A percentile compares a stretch with the other conserved stretches of the same genome.
Conservation (phyloP, 768 basidiomycete species). For the Psilocybe tampanensis region DNA sequence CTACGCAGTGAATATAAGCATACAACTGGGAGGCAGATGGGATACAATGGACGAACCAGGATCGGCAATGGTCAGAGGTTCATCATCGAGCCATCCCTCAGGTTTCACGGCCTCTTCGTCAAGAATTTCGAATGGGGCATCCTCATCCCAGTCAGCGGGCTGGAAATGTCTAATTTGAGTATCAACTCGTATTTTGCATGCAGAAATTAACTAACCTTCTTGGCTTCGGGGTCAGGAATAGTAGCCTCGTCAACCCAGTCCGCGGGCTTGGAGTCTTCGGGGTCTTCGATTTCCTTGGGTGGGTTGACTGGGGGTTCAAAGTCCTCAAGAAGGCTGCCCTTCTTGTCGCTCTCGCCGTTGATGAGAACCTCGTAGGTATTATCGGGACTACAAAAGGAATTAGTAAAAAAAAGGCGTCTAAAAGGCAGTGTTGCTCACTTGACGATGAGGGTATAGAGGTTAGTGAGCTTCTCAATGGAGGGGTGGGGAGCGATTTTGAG, state of each 20-base stretch:
- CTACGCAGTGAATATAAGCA: conserved; percentile 34
- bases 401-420: conserved; percentile 4
- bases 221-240: conserved; percentile 84
- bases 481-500: conserved; percentile 81
- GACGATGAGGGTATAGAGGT: conserved; percentile 92
- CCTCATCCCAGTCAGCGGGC: conserved; percentile 99
- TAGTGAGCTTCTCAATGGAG: conserved; percentile 86
- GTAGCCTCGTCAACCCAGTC: conserved; percentile 92
- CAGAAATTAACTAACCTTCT: conserved; percentile 54
- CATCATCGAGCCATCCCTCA: conserved; percentile 94
- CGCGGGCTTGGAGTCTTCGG: conserved; percentile 85
- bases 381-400: conserved; percentile 64
- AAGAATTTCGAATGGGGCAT: conserved; percentile 87
- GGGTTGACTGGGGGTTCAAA: conserved; percentile 95
- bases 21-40: not conserved
- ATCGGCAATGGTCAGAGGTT: conserved; percentile 79
- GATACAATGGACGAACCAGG: conserved; percentile 55
- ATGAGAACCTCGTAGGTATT: conserved; percentile 92
- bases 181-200: not conserved
- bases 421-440: conserved; percentile 55
- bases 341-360: conserved; percentile 81
- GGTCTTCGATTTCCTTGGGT: conserved; percentile 89
- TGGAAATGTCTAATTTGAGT: conserved; percentile 21
- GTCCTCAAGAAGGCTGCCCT: conserved; percentile 88
- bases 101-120: conserved; percentile 91